A percentile compares a stretch with the other conserved stretches of the same genome.
Conservation (phyloP, 768 basidiomycete genomes). For the Royoungia palumana region DNA sequence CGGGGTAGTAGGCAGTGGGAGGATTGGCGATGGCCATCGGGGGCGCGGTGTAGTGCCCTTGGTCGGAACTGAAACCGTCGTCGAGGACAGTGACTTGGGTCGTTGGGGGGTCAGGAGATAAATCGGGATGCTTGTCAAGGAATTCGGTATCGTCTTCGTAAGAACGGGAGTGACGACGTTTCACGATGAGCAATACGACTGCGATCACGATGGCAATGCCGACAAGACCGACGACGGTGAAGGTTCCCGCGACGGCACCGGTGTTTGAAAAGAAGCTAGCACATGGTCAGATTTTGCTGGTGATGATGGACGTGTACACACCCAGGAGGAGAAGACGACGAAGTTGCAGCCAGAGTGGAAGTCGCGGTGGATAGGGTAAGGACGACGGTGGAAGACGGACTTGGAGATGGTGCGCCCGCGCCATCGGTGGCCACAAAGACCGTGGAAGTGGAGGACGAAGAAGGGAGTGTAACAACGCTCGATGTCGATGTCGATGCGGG, state of each 20-base stretch:
- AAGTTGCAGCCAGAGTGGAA: slow-evolving; percentile 14
- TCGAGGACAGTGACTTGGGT: slow-evolving; percentile 9
- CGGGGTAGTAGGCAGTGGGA: slow-evolving; percentile 22
- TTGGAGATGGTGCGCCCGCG: neutral
- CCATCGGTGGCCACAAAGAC: neutral
- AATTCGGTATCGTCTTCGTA: slow-evolving; percentile 30
- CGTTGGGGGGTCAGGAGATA: slow-evolving; percentile 9
- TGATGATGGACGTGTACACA: slow-evolving; percentile 3
- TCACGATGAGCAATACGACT: slow-evolving; percentile 26
- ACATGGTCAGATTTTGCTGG: neutral
- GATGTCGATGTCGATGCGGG: neutral
- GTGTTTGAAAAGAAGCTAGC: slow-evolving; percentile 46
- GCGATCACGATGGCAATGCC: slow-evolving; percentile 32
- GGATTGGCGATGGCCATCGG: slow-evolving; percentile 17
- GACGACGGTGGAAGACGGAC: neutral
- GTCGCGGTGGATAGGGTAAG: neutral
- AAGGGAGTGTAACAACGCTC: neutral
- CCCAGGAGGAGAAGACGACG: slow-evolving; percentile 18
- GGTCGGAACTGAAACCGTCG: slow-evolving; percentile 19
- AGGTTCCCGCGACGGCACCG: slow-evolving; percentile 45
- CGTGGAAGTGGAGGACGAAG: neutral
- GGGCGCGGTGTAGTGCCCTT: slow-evolving; percentile 19
- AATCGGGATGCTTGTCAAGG: slow-evolving; percentile 21
- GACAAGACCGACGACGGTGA: slow-evolving; percentile 40
- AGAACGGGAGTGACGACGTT: slow-evolving; percentile 25